A percentile compares a stretch with the other conserved stretches of the same genome.
phyloP scores from a whole-genome alignment of 2,329 filamentous ascomycete species.

The Calonectria ilicicola region DNA sequence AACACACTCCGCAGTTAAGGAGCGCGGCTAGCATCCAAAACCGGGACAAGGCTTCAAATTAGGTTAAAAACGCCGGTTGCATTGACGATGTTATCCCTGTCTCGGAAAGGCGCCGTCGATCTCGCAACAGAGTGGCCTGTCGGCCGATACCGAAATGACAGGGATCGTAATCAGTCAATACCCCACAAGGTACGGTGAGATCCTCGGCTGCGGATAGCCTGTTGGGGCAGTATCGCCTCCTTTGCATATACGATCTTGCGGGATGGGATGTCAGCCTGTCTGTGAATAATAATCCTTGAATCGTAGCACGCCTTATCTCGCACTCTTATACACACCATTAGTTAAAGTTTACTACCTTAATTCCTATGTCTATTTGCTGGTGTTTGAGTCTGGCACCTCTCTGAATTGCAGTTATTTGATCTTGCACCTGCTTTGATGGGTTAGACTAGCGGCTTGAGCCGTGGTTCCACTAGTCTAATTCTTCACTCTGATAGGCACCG shows the following conservation, averaged over 20 bases:
- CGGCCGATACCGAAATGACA: constrained; percentile 13
- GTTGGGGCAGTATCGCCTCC: constrained; percentile 9
- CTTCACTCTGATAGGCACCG: background rate
- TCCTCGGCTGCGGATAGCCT: background rate
- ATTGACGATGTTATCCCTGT: constrained; percentile 3
- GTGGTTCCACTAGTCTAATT: constrained; percentile 6
- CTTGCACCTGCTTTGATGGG: background rate
- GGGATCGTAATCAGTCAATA: background rate
- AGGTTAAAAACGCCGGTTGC: constrained; percentile 7
- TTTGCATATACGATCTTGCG: background rate
- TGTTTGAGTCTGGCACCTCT: background rate
- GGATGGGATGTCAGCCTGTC: background rate
- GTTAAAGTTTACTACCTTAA: background rate
- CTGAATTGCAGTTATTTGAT: background rate
- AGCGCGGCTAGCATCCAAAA: background rate
- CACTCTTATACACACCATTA: background rate
- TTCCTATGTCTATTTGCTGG: background rate
- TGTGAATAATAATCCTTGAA: background rate
- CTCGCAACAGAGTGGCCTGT: background rate
- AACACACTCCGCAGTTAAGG: background rate
- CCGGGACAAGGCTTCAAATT: constrained; percentile 11
- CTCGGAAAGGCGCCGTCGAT: constrained; percentile 11
- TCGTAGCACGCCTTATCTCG: background rate
- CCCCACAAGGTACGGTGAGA: constrained; percentile 8
- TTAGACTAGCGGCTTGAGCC: background rate